phyloP scores from a whole-genome alignment of 371 early-diverging fungal genomes.

The Mortierella sp. region DNA sequence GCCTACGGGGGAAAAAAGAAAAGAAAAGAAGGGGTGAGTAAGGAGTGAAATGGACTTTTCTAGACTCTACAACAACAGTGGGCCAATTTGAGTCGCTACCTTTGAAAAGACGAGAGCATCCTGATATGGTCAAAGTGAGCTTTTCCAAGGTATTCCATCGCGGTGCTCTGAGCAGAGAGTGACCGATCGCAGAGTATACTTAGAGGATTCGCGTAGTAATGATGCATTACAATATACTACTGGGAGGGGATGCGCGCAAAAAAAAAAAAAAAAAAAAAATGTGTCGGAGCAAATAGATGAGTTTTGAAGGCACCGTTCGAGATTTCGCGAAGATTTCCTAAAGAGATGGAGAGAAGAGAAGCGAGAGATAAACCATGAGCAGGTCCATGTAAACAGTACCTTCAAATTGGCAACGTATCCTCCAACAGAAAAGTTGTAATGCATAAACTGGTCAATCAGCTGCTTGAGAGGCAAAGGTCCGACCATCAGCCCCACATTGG shows the following conservation, averaged over 20 bases:
- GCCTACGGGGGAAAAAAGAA: slow-evolving; percentile 21
- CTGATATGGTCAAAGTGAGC: slow-evolving; percentile 73
- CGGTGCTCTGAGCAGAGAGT: slow-evolving; percentile 35
- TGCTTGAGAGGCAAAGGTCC: slow-evolving; percentile 78
- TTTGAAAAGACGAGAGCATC: slow-evolving; percentile 79
- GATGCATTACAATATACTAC: slow-evolving; percentile 87
- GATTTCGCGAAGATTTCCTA: not conserved
- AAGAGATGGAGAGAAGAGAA: too few relatives aligned
- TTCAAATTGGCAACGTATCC: slow-evolving; percentile 77
- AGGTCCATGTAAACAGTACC: too few relatives aligned
- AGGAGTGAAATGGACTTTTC: slow-evolving; percentile 1
- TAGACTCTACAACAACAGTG: not conserved
- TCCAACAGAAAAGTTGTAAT: slow-evolving; percentile 80
- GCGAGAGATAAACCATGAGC: not conserved
- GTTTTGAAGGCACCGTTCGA: not conserved
- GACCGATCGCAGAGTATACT: slow-evolving; percentile 68
- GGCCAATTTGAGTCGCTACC: slow-evolving; percentile 26
- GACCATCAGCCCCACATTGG: slow-evolving; percentile 64
- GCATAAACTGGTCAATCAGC: slow-evolving; percentile 80
- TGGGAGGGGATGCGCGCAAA: too few relatives aligned
- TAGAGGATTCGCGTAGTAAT: slow-evolving; percentile 87
- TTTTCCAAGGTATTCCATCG: slow-evolving; percentile 53
- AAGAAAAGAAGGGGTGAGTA: slow-evolving; percentile 1
- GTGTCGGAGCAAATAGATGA: not conserved
- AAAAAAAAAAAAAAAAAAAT: too few relatives aligned